Base-by-base conservation (phyloP, 805 yeast species). In the Yamadazyma ubonensis region DNA sequence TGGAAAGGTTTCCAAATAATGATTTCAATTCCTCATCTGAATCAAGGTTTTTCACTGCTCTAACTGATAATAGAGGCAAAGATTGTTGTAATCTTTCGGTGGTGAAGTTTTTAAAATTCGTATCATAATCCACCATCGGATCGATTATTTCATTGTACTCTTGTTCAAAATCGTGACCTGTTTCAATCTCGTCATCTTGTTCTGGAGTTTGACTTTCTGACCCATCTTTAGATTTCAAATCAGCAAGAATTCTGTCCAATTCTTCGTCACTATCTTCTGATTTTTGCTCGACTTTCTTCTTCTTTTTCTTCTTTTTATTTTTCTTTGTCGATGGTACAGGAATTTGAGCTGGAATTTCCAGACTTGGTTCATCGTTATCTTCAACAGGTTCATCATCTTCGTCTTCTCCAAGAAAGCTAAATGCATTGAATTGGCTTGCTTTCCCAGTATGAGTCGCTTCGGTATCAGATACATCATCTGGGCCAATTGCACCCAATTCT, bases 11-110 rank as follows among this genome's bases (percentile, higher is more conserved):
- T 10, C 91, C 95, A 61, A 87, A 85, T 36, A 87, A 61, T 44
- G 72, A 67, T 42, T 75, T 75, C 52, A 83, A 80, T 54, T 87
- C 96, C 29, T 75, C 74, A 51, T 87, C 95, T 1, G 91, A 84
- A 54, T 86, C 91, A 32, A 87, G 63, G 43, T 79, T 74, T 42
- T 73, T 73, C 3, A 71, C 51, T 20, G 73, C 61, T 3, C 55
- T 57, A 3, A 81, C 58, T 11, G 71, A 60, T 10, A 83, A 55
- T 6, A 78, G 55, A 2, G 63, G 49, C 2, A 73, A 52, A 9
- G 70, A 56, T 23, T 59, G 53, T 30, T 59, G 53, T 36, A 79
- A 70, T 41, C 75, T 69, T 3, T 53, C 52, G 5, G 73, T 54
- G 0, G 83, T 80, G 53, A 77, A 75, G 43, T 55, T 59, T 36